Conservation (phyloP, 371 early-diverging fungal species). For the Mortierella sp. region DNA sequence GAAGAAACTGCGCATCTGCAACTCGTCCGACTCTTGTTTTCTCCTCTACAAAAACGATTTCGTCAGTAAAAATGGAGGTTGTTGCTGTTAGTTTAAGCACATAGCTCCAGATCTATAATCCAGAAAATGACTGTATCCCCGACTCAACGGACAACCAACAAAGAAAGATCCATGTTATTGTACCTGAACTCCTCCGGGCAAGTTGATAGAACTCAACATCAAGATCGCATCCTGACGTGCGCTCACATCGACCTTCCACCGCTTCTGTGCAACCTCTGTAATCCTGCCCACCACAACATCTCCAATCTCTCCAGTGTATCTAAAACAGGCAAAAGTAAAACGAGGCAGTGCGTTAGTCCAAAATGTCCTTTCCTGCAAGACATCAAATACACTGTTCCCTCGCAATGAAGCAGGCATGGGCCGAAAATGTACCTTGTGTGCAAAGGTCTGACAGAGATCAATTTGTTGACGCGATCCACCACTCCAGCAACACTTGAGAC, state of each 20-base stretch:
- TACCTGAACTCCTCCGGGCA: conserved; percentile 98
- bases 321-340: conserved; percentile 18
- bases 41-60: conserved; percentile 73
- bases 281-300: conserved; percentile 99
- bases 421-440: conserved; percentile 75
- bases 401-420: background rate
- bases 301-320: conserved; percentile 95
- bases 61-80: background rate
- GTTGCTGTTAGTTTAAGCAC: background rate
- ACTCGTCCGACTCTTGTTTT: conserved; percentile 98
- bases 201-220: conserved; percentile 93
- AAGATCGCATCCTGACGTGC: conserved; percentile 92
- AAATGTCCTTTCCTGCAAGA: too few species aligned
- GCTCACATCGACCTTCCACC: conserved; percentile 98
- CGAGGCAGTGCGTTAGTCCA: background rate
- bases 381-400: background rate
- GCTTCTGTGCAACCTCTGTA: conserved; percentile 87
- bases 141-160: background rate
- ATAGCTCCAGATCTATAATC: background rate
- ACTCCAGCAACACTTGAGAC: conserved; percentile 93
- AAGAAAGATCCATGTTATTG: background rate
- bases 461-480: conserved; percentile 96
- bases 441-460: conserved; percentile 94
- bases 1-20: conserved; percentile 98
- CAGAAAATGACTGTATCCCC: background rate